Percentiles rank a stretch among this genome's conserved stretches.
phyloP scores from a whole-genome alignment of 78 protist genomes.

The Dictyostelium brefeldianum region DNA sequence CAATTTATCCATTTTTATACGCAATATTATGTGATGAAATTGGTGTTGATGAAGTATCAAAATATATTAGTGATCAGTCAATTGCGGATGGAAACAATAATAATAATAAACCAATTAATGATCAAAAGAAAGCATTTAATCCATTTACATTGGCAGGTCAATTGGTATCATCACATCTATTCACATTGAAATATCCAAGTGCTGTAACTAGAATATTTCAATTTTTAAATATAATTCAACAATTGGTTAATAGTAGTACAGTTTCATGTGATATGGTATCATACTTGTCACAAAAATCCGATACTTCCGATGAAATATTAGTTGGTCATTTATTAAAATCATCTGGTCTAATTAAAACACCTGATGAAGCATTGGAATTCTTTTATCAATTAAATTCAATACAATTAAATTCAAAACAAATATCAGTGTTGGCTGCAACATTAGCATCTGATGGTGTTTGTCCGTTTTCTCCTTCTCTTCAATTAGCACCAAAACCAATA shows the following conservation, averaged over 20 bases:
- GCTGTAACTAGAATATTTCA: slow-evolving; percentile 31
- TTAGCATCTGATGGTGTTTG: slow-evolving; percentile 51
- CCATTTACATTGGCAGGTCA: slow-evolving; percentile 43
- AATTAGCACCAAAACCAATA: background rate
- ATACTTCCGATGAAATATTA: slow-evolving; percentile 59
- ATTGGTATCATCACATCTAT: slow-evolving; percentile 25
- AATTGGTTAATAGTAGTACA: slow-evolving; percentile 13
- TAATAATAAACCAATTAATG: slow-evolving; percentile 38
- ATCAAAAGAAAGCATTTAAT: slow-evolving; percentile 35
- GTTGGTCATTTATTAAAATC: slow-evolving; percentile 50
- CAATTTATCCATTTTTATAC: slow-evolving; percentile 67
- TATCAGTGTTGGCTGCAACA: slow-evolving; percentile 45
- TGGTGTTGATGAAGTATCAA: slow-evolving; percentile 44
- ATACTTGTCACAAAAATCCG: slow-evolving; percentile 62
- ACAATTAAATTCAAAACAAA: slow-evolving; percentile 44
- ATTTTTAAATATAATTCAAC: slow-evolving; percentile 13
- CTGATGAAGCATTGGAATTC: slow-evolving; percentile 55
- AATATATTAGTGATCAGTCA: background rate
- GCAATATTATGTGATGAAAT: slow-evolving; percentile 36
- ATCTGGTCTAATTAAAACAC: slow-evolving; percentile 25
- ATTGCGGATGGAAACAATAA: background rate
- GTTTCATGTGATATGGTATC: slow-evolving; percentile 69
- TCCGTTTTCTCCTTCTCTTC: background rate
- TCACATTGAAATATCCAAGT: slow-evolving; percentile 16
- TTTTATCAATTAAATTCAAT: slow-evolving; percentile 66